Base-by-base conservation (phyloP, 1,139 yeast genomes). In the Hyphopichia khmerensis region DNA sequence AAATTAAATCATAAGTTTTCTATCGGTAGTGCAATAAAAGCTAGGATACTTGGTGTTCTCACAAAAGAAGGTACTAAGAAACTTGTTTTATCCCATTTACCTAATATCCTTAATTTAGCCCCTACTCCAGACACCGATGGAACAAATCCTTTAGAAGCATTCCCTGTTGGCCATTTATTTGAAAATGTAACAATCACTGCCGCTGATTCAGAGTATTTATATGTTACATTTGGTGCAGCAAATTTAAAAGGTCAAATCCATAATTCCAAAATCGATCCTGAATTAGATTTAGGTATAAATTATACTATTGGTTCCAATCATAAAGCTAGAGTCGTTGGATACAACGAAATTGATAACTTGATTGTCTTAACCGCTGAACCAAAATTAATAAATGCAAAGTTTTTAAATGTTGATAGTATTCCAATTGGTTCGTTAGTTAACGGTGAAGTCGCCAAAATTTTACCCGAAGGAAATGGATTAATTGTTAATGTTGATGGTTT, bases 241-340 rank as follows among this genome's bases (percentile, higher is more conserved):
- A 56, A 69, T 35, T 50, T 72, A n/a, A 54, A 67, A 18, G 96
- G 93, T 40, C 85, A 82, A 64, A 82, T 82, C 3, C 95, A 87
- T 56, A 72, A 80, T 43, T 86, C 97, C 1, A 84, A 84, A 51
- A 64, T 87, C 36, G 75, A 82, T 40, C 67, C 72, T 13, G 80
- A 78, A 33, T 75, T 71, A 42, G 69, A 76, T 32, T 60, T 80
- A 39, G 78, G 68, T 38, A 64, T 70, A 44, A 79, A 79, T 48
- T 86, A 79, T 62, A 71, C 72, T 24, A 61, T 72, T 16, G 95
- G 89, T 1, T 73, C 95, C 1, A 70, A 72, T 13, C 95, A 87
- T 59, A 66, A 69, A 38, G 96, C 96, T 3, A 81, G 97, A 62
- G 83, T 93, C 11, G 57, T 87, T 37, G 89, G 90, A 4, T 87